Base-by-base conservation (phyloP, 2,329 filamentous ascomycete species). In the Aspergillus persii region DNA sequence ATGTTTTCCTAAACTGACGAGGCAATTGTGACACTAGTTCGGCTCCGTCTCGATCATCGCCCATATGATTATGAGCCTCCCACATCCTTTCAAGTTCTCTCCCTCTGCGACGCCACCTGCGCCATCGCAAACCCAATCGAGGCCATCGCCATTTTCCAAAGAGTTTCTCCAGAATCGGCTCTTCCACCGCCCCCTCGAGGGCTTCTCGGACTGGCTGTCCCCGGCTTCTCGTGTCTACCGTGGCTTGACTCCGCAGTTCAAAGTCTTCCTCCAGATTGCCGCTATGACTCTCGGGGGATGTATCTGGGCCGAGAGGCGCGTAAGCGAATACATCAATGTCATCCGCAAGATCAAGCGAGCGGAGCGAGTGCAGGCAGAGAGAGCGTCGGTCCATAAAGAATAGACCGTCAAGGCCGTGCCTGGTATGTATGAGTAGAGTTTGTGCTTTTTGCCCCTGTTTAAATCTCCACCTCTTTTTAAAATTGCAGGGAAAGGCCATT, bases 231-330 rank as follows among this genome's bases (percentile, higher is more conserved):
- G 71, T 30, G 62, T 81, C 44, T 82, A 81, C 66, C 78, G 79
- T 27, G 75, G 76, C 5, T 65, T 82, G 59, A 82, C 80, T 12
- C 71, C 77, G 49, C 80, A 81, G 61, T 82, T 80, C 68, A 81
- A 81, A 61, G 75, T 80, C 30, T 81, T 80, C 62, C 64, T 82
- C 39, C 79, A 82, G 60, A 74, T 82, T 31, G 75, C 74, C 4
- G 72, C 69, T 36, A 80, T 81, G 78, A 81, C 75, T 4, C 67
- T 81, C 51, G 80, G 80, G 8, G 80, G 79, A 1, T 79, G 75
- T 62, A 76, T 82, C 50, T 81, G 79, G 72, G 80, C 80, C 2
- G 80, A 82, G 69, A 72, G 71, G 60, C 68, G 78, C 47, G 76
- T 81, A 44, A 74, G 71, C 26, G 77, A 79, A 52, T 82, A 79